phyloP scores from a whole-genome alignment of 768 basidiomycete genomes.

The Kwoniella sp. region DNA sequence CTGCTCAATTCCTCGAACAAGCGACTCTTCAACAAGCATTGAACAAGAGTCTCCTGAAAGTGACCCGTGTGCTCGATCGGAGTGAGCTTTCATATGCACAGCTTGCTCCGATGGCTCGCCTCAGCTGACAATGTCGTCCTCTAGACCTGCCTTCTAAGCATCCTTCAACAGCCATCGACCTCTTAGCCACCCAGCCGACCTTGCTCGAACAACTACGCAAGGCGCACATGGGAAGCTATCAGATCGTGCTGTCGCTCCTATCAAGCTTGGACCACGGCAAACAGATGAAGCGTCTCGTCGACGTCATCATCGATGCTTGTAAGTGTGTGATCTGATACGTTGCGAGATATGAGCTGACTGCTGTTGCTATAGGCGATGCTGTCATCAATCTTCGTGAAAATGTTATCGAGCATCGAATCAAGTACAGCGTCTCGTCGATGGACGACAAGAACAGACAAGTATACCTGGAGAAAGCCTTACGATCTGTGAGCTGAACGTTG shows the following conservation, averaged over 20 bases:
- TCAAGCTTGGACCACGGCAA: slow-evolving; percentile 89
- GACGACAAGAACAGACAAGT: slow-evolving; percentile 62
- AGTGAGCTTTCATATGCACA: slow-evolving; percentile 21
- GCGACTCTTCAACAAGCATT: slow-evolving; percentile 53
- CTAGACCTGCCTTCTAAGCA: slow-evolving; percentile 68
- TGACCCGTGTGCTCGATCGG: slow-evolving; percentile 55
- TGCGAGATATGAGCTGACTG: too few relatives aligned
- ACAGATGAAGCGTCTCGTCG: slow-evolving; percentile 83
- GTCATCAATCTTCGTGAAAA: slow-evolving; percentile 89
- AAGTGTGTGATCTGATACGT: too few relatives aligned
- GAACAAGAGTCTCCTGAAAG: slow-evolving; percentile 53
- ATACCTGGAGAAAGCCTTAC: slow-evolving; percentile 38
- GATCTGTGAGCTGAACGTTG: slow-evolving; percentile 40
- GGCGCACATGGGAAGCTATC: slow-evolving; percentile 89
- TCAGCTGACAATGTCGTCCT: slow-evolving; percentile 13
- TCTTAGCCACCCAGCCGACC: slow-evolving; percentile 76
- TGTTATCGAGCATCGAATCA: slow-evolving; percentile 76
- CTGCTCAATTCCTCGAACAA: slow-evolving; percentile 52
- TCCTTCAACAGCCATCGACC: slow-evolving; percentile 77
- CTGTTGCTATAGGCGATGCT: slow-evolving; percentile 70
- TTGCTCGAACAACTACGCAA: slow-evolving; percentile 84
- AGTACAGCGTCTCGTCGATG: slow-evolving; percentile 79
- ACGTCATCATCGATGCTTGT: slow-evolving; percentile 82
- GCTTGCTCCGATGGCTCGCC: neutral
- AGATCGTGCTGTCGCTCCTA: slow-evolving; percentile 83